These are phyloP conservation scores for Dalbergia oliveri DNA, from an alignment of 306 rosid species.

Conservation along the genomic window DNA sequence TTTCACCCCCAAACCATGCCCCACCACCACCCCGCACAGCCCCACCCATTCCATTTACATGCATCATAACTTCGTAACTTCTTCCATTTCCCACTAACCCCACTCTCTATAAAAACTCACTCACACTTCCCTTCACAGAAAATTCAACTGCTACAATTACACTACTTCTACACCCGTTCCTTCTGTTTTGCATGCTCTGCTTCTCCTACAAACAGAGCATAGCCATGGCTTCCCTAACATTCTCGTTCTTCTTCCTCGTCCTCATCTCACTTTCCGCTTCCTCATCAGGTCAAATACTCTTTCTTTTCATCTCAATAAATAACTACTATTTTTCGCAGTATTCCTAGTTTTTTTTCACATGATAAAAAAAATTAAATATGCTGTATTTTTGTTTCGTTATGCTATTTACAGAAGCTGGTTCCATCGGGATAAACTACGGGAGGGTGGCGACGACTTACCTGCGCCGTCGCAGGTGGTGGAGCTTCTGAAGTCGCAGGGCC, in stretches of 20 bases:
- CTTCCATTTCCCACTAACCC: constrained; percentile 35
- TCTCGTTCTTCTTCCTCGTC: constrained; percentile 31
- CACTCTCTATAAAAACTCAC: constrained; percentile 48
- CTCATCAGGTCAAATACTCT: constrained; percentile 51
- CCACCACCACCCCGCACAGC: constrained; percentile 10
- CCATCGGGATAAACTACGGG: constrained; percentile 84
- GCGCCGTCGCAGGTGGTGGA: constrained; percentile 66
- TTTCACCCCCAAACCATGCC: neutral
- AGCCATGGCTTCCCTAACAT: constrained; percentile 51
- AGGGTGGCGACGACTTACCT: constrained; percentile 72
- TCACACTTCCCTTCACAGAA: neutral
- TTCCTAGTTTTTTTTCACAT: no score
- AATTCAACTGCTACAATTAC: neutral
- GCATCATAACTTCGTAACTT: neutral
- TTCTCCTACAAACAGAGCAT: constrained; percentile 49
- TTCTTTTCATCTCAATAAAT: neutral
- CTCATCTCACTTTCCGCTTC: constrained; percentile 41
- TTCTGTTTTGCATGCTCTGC: constrained; percentile 25
- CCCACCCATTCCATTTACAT: no score
- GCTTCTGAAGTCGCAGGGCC: constrained; percentile 68
- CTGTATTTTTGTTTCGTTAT: no score
- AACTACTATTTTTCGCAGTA: no score
- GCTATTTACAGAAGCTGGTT: constrained; percentile 55
- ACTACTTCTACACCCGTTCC: neutral
- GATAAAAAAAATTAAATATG: no score